Conservation (phyloP, 1,284 basidiomycete species). For the Anthracocystis walkeri region DNA sequence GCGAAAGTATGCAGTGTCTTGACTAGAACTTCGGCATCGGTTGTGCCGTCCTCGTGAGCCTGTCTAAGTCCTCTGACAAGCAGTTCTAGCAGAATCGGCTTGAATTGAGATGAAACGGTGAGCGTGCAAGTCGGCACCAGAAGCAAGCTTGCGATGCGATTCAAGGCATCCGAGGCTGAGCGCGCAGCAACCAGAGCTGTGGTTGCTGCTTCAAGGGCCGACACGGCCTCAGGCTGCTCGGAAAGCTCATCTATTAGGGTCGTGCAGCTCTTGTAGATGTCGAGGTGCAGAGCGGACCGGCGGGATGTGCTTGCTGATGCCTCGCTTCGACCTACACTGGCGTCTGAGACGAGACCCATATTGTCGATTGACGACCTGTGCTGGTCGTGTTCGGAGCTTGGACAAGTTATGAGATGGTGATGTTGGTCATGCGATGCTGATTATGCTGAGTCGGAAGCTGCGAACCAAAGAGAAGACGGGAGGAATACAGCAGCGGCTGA, state of each 20-base stretch:
- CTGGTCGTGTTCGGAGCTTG: not conserved
- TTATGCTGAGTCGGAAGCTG: not conserved
- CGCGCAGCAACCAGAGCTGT: conserved; percentile 13
- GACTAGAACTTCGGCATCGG: conserved; percentile 12
- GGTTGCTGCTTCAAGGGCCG: not conserved
- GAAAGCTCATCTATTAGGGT: conserved; percentile 21
- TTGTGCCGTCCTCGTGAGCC: conserved; percentile 11
- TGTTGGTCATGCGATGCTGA: conserved; percentile 6
- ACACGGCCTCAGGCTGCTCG: not conserved
- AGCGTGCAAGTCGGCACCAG: conserved; percentile 57
- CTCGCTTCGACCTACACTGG: not conserved
- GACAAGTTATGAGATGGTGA: not conserved
- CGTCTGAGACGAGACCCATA: conserved; percentile 21
- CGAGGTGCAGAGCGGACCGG: conserved; percentile 35
- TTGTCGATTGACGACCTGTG: not conserved
- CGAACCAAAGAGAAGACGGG: no score
- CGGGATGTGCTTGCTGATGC: conserved; percentile 1
- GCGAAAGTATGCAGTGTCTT: conserved; percentile 33
- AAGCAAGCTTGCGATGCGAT: conserved; percentile 59
- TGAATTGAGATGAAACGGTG: conserved; percentile 58
- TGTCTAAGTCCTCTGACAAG: conserved; percentile 52
- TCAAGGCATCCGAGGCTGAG: conserved; percentile 37
- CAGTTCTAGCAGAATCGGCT: conserved; percentile 66
- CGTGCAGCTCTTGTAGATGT: conserved; percentile 25
- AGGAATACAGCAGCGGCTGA: not conserved